These are phyloP conservation scores for Pseudogymnoascus sp. DNA, from an alignment of 2,329 filamentous ascomycete genomes.

Conservation along the genomic window DNA sequence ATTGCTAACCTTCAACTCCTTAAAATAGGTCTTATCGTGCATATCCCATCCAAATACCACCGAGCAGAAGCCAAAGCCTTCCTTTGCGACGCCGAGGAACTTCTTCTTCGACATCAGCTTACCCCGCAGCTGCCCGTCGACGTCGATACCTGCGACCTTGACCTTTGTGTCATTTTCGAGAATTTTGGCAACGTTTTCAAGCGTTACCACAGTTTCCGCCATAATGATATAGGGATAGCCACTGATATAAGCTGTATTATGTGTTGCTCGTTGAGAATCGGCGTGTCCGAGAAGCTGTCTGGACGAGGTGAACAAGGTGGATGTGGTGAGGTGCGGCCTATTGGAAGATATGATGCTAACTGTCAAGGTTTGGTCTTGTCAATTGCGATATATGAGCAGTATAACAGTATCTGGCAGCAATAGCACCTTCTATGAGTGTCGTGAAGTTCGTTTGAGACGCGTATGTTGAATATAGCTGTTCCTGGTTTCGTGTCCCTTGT, in stretches of 20 bases:
- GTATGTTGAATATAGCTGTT: slow-evolving; percentile 3
- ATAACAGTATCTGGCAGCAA: not conserved
- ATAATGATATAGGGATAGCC: not conserved
- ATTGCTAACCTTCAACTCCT: slow-evolving; percentile 80
- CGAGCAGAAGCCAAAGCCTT: slow-evolving; percentile 88
- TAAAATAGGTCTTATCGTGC: slow-evolving; percentile 86
- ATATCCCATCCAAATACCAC: slow-evolving; percentile 97
- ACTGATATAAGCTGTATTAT: not conserved
- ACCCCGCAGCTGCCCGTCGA: slow-evolving; percentile 79
- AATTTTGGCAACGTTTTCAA: slow-evolving; percentile 38
- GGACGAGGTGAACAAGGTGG: not conserved
- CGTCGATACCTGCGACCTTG: slow-evolving; percentile 82
- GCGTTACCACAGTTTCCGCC: not conserved
- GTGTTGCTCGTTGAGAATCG: not conserved
- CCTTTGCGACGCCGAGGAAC: slow-evolving; percentile 73
- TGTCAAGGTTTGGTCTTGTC: not conserved
- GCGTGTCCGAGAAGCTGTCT: not conserved
- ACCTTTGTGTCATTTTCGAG: slow-evolving; percentile 68
- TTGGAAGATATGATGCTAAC: not conserved
- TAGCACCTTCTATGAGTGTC: not conserved
- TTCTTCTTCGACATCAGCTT: slow-evolving; percentile 92
- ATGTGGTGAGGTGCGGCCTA: not conserved
- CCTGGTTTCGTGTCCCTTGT: not conserved
- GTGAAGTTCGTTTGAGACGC: not conserved
- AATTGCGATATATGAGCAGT: not conserved